phyloP scores from a whole-genome alignment of 148 eudicot species.

The Rhododendron mucronatum region DNA sequence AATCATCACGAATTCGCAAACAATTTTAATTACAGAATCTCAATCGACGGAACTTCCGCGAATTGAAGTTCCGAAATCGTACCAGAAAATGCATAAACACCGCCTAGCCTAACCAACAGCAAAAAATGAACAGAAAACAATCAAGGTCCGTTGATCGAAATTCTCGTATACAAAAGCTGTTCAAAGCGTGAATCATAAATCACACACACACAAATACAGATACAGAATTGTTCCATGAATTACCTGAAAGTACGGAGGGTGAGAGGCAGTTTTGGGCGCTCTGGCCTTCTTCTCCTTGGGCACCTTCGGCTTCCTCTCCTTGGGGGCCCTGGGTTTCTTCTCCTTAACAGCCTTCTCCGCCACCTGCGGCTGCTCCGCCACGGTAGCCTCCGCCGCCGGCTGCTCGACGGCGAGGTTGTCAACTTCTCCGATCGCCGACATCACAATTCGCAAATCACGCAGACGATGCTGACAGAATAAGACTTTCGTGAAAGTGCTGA shows the following conservation, averaged over 20 bases:
- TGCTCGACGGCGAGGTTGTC: constrained; percentile 1
- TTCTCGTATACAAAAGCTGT: not conserved
- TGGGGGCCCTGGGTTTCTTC: constrained; percentile 34
- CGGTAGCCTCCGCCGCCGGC: constrained; percentile 10
- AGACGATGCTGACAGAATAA: not conserved
- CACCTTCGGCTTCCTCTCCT: constrained; percentile 23
- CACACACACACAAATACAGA: not conserved
- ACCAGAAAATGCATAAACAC: not conserved
- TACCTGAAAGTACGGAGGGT: constrained; percentile 81
- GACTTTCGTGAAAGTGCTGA: not conserved
- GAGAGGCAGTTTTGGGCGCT: constrained; percentile 37
- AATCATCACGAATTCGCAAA: not conserved
- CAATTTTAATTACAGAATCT: not conserved
- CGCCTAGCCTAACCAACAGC: no score
- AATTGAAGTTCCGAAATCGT: not conserved
- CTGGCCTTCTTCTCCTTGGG: constrained; percentile 34
- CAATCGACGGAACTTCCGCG: not conserved
- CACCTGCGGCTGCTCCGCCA: not conserved
- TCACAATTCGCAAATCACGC: constrained; percentile 16
- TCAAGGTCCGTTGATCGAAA: not conserved
- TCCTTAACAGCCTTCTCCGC: constrained; percentile 29
- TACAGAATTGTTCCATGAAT: not conserved
- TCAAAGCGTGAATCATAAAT: not conserved
- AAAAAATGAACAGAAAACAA: no score
- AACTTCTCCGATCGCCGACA: constrained; percentile 36